These are phyloP conservation scores for Didymella pinodella DNA, from an alignment of 2,329 filamentous ascomycete genomes.

Conservation along the genomic window DNA sequence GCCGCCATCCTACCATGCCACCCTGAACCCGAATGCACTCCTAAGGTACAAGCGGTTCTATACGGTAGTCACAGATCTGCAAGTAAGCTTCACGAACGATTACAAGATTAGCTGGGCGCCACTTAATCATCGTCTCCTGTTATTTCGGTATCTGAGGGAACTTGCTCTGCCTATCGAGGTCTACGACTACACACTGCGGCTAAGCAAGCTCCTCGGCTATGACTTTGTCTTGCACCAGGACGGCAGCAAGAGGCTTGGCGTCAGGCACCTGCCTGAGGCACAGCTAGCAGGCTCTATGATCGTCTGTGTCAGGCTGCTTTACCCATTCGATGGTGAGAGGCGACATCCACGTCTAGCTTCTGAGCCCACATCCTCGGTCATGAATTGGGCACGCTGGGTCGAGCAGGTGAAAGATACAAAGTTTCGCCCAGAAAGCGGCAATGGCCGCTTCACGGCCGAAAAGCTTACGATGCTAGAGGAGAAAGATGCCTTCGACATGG, in stretches of 20 bases:
- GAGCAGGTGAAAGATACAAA: slow-evolving; percentile 24
- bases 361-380: slow-evolving; percentile 65
- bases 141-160: slow-evolving; percentile 74
- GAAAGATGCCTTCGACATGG: slow-evolving; percentile 69
- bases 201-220: slow-evolving; percentile 62
- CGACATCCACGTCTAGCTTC: slow-evolving; percentile 59
- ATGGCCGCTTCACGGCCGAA: slow-evolving; percentile 46
- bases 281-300: slow-evolving; percentile 75
- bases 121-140: slow-evolving; percentile 72
- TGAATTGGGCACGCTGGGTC: slow-evolving; percentile 79
- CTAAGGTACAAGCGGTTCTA: slow-evolving; percentile 68
- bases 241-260: slow-evolving; percentile 28
- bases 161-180: slow-evolving; percentile 78
- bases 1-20: slow-evolving; percentile 66
- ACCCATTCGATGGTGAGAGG: slow-evolving; percentile 71
- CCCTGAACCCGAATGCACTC: slow-evolving; percentile 63
- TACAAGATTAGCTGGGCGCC: slow-evolving; percentile 76
- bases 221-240: slow-evolving; percentile 65
- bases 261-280: slow-evolving; percentile 68
- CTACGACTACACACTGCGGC: slow-evolving; percentile 65
- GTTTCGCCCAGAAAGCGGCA: slow-evolving; percentile 11
- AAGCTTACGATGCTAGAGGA: slow-evolving; percentile 65
- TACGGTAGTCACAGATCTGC: slow-evolving; percentile 66
- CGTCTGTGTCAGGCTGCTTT: slow-evolving; percentile 78
- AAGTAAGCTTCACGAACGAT: slow-evolving; percentile 69